Base-by-base conservation (phyloP, 1,139 yeast genomes). In the Kurtzmaniella quercitrusa region DNA sequence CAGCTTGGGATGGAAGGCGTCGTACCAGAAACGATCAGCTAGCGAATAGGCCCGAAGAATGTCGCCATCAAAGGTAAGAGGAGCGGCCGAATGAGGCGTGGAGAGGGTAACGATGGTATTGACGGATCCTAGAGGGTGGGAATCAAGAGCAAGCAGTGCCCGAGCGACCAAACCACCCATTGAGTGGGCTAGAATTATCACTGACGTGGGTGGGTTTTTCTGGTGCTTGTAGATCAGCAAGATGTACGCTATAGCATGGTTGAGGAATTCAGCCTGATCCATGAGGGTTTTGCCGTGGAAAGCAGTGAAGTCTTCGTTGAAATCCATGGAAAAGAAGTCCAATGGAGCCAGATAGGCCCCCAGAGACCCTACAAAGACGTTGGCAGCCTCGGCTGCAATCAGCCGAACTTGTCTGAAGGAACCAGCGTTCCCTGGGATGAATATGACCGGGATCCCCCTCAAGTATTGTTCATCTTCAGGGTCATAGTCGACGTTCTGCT, bases 361-460 rank as follows among this genome's bases (percentile, higher is more conserved):
- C 12, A 15, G 11, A 14, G 36, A 31, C 38, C 51, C 53, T 27
- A 51, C 43, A 24, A 58, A 51, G 51, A 64, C 81, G 42, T 73
- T 71, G 1, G 91, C 72, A 24, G 84, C 65, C 50, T 83, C 84
- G 1, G 97, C 82, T 0, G 98, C 98, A n/a, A 94, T 77, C 1
- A 96, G 86, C 44, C 98, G 70, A 9, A 81, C 95, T 63, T 94
- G 99, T 52, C 82, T 79, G 62, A 81, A 90, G 51, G 95, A 85
- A 1, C 99, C 98, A 1, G 98, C 98, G 59, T 94, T 94, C 0
- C 99, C 99, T 0, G 98, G 98, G 34, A 94, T 85, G 58, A 94
- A 94, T 17, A 94, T 66, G 1, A 88, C 89, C 0, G 99, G 99
- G 1, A 85, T 75, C 0, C 98, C 98, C 42, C 74, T 75, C 29